These are phyloP conservation scores for Picea glauca DNA, from an alignment of 75 land plant species.

Conservation along the genomic window DNA sequence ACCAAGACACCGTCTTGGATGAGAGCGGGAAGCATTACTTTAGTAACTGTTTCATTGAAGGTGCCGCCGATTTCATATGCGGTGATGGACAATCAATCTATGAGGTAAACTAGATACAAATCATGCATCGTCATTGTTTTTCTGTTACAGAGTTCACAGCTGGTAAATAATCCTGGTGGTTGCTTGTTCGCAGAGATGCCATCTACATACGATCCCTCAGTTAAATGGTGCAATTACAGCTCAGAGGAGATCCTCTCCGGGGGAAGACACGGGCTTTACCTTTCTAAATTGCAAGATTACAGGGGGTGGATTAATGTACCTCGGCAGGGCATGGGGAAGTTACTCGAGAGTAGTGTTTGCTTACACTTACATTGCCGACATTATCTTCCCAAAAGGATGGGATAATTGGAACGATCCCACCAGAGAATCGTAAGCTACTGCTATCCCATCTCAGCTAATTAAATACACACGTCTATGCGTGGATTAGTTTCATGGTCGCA, in stretches of 20 bases:
- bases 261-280: slow-evolving; percentile 62
- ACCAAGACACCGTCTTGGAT: slow-evolving; percentile 24
- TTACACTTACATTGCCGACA: slow-evolving; percentile 38
- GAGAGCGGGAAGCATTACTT: slow-evolving; percentile 22
- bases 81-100: slow-evolving; percentile 19
- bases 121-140: no score
- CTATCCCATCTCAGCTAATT: neutral
- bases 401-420: slow-evolving; percentile 36
- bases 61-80: slow-evolving; percentile 4
- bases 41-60: slow-evolving; percentile 20
- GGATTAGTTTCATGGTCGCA: slow-evolving; percentile 31
- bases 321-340: slow-evolving; percentile 51
- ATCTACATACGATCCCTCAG: slow-evolving; percentile 46
- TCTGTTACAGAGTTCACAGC: no score
- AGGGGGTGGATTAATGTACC: slow-evolving; percentile 38
- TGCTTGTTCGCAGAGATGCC: slow-evolving; percentile 41
- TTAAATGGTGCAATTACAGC: slow-evolving; percentile 63
- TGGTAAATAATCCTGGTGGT: neutral
- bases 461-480: no score
- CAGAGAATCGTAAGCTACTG: slow-evolving; percentile 16
- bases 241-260: slow-evolving; percentile 30
- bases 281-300: slow-evolving; percentile 50
- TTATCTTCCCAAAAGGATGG: slow-evolving; percentile 72
- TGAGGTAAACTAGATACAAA: neutral
- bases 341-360: slow-evolving; percentile 65